Percentiles rank a stretch among this genome's conserved stretches.
phyloP scores from a whole-genome alignment of 2,329 filamentous ascomycete species.

The Shiraia bambusicola region DNA sequence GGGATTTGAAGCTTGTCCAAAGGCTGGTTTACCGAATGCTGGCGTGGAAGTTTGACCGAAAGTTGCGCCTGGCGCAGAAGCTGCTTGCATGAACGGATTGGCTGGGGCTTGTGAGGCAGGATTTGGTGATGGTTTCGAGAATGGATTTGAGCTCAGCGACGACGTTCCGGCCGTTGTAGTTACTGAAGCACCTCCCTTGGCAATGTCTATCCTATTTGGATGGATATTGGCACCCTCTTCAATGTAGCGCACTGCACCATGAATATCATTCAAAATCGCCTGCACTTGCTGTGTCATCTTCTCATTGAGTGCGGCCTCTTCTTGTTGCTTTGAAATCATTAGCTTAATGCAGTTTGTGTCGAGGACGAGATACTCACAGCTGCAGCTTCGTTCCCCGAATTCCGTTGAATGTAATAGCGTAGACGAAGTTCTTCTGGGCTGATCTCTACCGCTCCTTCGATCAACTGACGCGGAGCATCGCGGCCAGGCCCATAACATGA shows the following conservation, averaged over 20 bases:
- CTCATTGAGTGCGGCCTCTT: slow-evolving; percentile 62
- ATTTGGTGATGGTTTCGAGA: slow-evolving; percentile 25
- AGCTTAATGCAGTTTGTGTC: slow-evolving; percentile 6
- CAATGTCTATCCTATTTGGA: slow-evolving; percentile 38
- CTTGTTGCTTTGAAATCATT: slow-evolving; percentile 55
- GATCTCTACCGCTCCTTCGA: slow-evolving; percentile 80
- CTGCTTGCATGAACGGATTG: slow-evolving; percentile 43
- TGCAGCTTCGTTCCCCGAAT: slow-evolving; percentile 60
- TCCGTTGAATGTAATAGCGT: slow-evolving; percentile 65
- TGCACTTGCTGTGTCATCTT: slow-evolving; percentile 70
- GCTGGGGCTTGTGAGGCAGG: slow-evolving; percentile 22
- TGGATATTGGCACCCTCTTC: slow-evolving; percentile 40
- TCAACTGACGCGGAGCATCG: slow-evolving; percentile 77
- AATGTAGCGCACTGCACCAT: slow-evolving; percentile 59
- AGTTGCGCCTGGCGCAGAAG: slow-evolving; percentile 27
- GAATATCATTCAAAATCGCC: slow-evolving; percentile 66
- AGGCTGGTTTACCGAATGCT: slow-evolving; percentile 31
- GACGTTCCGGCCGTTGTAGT: slow-evolving; percentile 7
- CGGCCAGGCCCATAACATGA: slow-evolving; percentile 80
- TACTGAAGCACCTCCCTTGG: slow-evolving; percentile 22
- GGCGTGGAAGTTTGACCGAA: slow-evolving; percentile 47
- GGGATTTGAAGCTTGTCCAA: slow-evolving; percentile 44
- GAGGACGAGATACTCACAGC: slow-evolving; percentile 47
- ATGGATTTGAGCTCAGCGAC: slow-evolving; percentile 21
- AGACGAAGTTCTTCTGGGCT: slow-evolving; percentile 85